Percentiles rank a stretch among this genome's conserved stretches.
Evolutionary conservation across 202 grass and related monocot genomes (phyloP).

Genomic region (Carex arenaria): DNA sequence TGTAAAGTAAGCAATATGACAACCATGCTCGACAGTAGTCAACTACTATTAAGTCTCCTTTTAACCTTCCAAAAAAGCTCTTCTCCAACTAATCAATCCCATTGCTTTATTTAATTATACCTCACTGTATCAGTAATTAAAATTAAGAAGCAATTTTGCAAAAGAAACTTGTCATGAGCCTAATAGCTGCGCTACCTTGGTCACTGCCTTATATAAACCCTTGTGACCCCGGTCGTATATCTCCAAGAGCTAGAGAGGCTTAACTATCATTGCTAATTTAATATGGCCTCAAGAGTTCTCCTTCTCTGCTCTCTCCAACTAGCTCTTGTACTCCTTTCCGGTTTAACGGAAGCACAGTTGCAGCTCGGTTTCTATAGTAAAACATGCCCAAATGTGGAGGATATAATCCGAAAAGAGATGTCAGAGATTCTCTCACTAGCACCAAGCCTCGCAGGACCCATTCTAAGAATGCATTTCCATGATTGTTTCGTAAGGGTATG

Average conservation of each 20-base stretch:
- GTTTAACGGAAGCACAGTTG: conserved; percentile 41
- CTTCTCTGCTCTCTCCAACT: conserved; percentile 14
- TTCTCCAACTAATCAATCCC: conserved; percentile 8
- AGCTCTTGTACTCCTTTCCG: conserved; percentile 27
- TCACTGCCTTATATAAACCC: conserved; percentile 20
- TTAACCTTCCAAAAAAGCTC: conserved; percentile 13
- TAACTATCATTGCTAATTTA: neutral
- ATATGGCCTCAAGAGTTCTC: conserved; percentile 34
- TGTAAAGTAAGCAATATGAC: neutral
- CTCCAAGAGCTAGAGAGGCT: conserved; percentile 5
- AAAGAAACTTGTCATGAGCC: neutral
- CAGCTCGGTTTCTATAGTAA: conserved; percentile 70
- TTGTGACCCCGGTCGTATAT: conserved; percentile 5
- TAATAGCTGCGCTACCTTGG: neutral
- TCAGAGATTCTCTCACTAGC: conserved; percentile 41
- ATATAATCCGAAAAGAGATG: conserved; percentile 66
- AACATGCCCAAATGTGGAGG: conserved; percentile 71
- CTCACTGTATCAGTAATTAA: neutral
- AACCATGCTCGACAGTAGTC: neutral
- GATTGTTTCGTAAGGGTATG: conserved; percentile 95
- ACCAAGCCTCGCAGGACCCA: conserved; percentile 70
- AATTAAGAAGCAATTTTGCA: neutral
- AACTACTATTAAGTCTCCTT: neutral
- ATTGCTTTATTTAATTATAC: neutral
- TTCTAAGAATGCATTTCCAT: conserved; percentile 91